Evolutionary conservation across 768 basidiomycete species (phyloP), one percentile per base, ranked within the genome.

Genomic region (Leccinum variicolor): DNA sequence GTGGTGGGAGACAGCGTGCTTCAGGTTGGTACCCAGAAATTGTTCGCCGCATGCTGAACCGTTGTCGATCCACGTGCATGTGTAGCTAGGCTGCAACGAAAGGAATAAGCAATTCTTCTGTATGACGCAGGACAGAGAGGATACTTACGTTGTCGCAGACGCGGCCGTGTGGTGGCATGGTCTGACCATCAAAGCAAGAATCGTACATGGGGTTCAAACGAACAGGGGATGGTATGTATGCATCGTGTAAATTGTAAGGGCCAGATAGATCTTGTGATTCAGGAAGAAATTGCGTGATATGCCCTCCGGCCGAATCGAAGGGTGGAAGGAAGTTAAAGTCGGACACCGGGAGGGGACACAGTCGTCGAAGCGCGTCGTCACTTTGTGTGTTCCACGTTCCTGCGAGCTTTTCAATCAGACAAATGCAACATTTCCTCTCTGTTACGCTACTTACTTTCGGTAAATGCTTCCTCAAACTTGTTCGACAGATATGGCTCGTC

Each of bases 1-100:
- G 28, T 68, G 67, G 2, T 43, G 50, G 3, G 60, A 47, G 19
- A 68, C n/a, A 26, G 54, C 4, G 1, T 64, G 59, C 41, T 62
- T 66, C 33, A 56, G 8, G 51, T 41, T 57, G n/a, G n/a, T n/a
- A 17, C 46, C 52, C 4, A 23, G 11, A 45, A 31, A 52, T n/a
- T 2, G 0, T 21, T 1, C 17, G 17, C 56, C 53, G 33, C 67
- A 67, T 3, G 50, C 54, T 2, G 17, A 33, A 10, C 57, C 64
- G 19, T 61, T 39, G 5, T n/a, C 49, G 13, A 3, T 0, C 66
- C 66, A 67, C 19, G 21, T 3, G 33, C 66, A 68, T 4, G 3
- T 13, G 45, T 21, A 7, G 46, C 6, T 17, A 19, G 25, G 3
- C 66, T 62, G 46, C 21, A 33, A 33, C 28, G 9, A 48, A 6